Evolutionary conservation across 495 filamentous ascomycete genomes (phyloP).

Genomic region (Letharia lupina): DNA sequence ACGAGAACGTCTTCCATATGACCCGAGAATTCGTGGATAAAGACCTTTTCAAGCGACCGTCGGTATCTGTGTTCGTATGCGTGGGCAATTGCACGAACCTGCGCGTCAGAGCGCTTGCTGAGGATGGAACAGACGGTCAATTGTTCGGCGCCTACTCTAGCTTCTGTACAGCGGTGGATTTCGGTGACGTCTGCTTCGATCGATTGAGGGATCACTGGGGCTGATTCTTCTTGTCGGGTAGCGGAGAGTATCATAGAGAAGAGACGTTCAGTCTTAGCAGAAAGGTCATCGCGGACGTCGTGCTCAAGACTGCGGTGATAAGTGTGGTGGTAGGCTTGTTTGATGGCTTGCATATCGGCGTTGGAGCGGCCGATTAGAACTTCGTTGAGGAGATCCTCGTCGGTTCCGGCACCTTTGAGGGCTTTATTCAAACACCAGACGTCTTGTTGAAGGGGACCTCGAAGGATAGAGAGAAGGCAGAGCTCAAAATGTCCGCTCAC

Average conservation of each 20-base stretch:
- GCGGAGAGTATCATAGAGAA: slow-evolving; percentile 71
- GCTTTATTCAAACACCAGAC: slow-evolving; percentile 54
- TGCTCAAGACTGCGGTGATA: slow-evolving; percentile 53
- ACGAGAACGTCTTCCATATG: slow-evolving; percentile 87
- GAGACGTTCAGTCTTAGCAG: slow-evolving; percentile 71
- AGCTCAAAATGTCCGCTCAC: slow-evolving; percentile 62
- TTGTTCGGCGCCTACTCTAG: slow-evolving; percentile 62
- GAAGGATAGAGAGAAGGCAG: slow-evolving; percentile 59
- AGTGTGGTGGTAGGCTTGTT: slow-evolving; percentile 58
- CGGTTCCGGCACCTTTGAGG: slow-evolving; percentile 72
- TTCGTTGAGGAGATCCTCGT: slow-evolving; percentile 78
- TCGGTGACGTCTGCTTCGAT: slow-evolving; percentile 64
- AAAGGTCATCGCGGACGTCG: slow-evolving; percentile 69
- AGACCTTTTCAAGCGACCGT: slow-evolving; percentile 56
- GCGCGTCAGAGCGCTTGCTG: slow-evolving; percentile 60
- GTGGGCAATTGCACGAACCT: slow-evolving; percentile 70
- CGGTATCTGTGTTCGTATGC: slow-evolving; percentile 61
- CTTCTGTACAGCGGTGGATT: slow-evolving; percentile 65
- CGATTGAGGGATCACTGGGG: slow-evolving; percentile 58
- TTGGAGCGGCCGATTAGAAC: slow-evolving; percentile 75
- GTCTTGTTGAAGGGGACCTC: slow-evolving; percentile 70
- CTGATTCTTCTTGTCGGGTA: slow-evolving; percentile 62
- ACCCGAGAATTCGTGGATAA: slow-evolving; percentile 75
- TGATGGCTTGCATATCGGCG: slow-evolving; percentile 76
- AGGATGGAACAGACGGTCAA: slow-evolving; percentile 69